These are phyloP conservation scores for Penicillium soppii DNA, from an alignment of 495 filamentous ascomycete species.

Conservation along the genomic window DNA sequence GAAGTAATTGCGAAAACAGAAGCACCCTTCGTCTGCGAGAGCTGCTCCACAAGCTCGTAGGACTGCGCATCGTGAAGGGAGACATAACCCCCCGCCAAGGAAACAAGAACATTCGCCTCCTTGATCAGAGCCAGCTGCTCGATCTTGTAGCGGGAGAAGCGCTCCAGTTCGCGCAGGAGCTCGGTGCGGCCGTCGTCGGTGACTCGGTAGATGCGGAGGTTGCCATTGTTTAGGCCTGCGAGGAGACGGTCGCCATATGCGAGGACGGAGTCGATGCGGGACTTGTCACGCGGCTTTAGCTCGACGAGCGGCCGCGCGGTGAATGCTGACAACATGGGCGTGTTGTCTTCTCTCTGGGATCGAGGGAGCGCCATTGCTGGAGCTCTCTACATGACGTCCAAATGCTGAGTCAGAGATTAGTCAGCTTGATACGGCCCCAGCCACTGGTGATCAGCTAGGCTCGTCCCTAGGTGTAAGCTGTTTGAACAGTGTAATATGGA, in stretches of 20 bases:
- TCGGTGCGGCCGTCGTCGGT: conserved; percentile 73
- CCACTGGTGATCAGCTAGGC: too few relatives aligned
- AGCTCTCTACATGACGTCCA: conserved; percentile 12
- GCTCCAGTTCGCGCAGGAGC: conserved; percentile 84
- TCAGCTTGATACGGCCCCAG: background rate
- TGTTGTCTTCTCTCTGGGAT: conserved; percentile 17
- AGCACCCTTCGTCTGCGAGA: conserved; percentile 83
- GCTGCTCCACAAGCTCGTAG: conserved; percentile 75
- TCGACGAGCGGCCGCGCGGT: conserved; percentile 94
- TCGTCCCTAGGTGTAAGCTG: too few relatives aligned
- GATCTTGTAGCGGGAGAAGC: conserved; percentile 83
- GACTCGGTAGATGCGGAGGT: conserved; percentile 85
- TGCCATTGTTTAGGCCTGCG: conserved; percentile 86
- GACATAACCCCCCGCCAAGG: conserved; percentile 83
- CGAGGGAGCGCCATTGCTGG: conserved; percentile 4
- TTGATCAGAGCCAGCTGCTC: conserved; percentile 95
- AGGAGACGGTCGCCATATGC: conserved; percentile 90
- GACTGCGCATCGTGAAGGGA: conserved; percentile 84
- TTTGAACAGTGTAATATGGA: too few relatives aligned
- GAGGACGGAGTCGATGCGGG: conserved; percentile 89
- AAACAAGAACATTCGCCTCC: conserved; percentile 86
- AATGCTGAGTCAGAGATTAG: conserved; percentile 13
- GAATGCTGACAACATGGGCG: conserved; percentile 92
- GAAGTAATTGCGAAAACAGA: conserved; percentile 88
- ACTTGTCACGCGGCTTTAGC: conserved; percentile 91